Conservation (phyloP, 768 basidiomycete species). For the Lentinus brumalis region DNA sequence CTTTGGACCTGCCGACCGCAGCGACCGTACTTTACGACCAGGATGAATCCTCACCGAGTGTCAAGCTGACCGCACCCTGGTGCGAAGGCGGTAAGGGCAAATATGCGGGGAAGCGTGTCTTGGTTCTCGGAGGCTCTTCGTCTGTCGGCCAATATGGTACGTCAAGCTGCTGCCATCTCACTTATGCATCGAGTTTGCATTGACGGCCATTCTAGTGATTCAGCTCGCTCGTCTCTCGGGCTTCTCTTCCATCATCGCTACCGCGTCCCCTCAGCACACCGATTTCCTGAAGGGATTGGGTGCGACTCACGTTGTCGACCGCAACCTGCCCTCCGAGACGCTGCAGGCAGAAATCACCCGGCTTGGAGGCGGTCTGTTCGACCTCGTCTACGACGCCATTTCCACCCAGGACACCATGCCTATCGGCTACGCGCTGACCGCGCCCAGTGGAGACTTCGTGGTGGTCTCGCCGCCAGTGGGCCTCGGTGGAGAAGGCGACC, state of each 20-base stretch:
- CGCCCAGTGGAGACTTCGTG: conserved; percentile 18
- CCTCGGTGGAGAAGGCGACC: conserved; percentile 1
- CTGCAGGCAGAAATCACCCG: neutral
- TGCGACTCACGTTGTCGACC: conserved; percentile 31
- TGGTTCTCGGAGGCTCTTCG: conserved; percentile 28
- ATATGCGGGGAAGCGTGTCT: conserved; percentile 32
- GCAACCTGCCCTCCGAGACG: conserved; percentile 6
- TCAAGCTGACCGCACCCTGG: conserved; percentile 29
- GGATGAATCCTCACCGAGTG: conserved; percentile 2
- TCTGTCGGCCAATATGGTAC: conserved; percentile 31
- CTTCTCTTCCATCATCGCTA: conserved; percentile 30
- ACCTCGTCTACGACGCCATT: conserved; percentile 27
- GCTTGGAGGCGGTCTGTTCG: conserved; percentile 13
- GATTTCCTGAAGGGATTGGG: conserved; percentile 26
- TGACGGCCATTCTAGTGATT: conserved; percentile 16
- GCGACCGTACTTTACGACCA: conserved; percentile 37
- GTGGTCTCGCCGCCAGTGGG: conserved; percentile 4
- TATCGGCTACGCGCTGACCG: conserved; percentile 17
- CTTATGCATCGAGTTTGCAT: neutral
- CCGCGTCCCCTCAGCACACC: conserved; percentile 10
- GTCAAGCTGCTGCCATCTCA: conserved; percentile 3
- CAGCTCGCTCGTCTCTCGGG: conserved; percentile 27
- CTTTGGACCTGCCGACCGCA: conserved; percentile 38
- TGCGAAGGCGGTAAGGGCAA: conserved; percentile 28
- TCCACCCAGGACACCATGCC: conserved; percentile 21